Evolutionary conservation across 805 yeast genomes (phyloP).

Genomic region (Henningerozyma blattae): DNA sequence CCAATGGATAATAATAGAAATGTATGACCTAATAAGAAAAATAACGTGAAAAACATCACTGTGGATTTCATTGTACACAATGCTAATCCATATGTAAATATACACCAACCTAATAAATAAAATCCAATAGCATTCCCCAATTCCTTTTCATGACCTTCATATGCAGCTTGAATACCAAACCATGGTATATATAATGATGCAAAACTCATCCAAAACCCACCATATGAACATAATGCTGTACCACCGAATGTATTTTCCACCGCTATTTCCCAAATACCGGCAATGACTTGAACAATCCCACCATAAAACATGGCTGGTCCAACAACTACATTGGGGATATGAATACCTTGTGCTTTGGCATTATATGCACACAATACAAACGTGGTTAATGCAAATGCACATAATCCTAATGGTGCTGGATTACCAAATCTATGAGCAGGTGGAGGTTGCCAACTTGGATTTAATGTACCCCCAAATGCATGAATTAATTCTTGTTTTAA

Average conservation of each 20-base stretch:
- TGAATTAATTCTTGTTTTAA: conserved; percentile 42
- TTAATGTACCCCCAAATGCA: conserved; percentile 78
- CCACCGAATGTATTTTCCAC: conserved; percentile 59
- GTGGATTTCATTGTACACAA: conserved; percentile 53
- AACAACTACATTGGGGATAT: conserved; percentile 40
- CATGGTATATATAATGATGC: conserved; percentile 47
- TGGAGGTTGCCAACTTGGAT: conserved; percentile 53
- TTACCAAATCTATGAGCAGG: conserved; percentile 50
- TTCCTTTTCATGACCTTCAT: conserved; percentile 26
- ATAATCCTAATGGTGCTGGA: conserved; percentile 54
- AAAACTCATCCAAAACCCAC: conserved; percentile 60
- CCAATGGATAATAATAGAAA: conserved; percentile 44
- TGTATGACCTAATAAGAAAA: conserved; percentile 40
- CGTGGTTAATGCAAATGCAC: conserved; percentile 51
- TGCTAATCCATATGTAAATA: conserved; percentile 44
- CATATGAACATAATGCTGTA: conserved; percentile 48
- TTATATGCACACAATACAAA: conserved; percentile 46
- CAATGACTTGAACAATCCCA: conserved; percentile 45
- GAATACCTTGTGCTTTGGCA: conserved; percentile 41
- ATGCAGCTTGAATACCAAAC: conserved; percentile 50
- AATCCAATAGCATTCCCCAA: conserved; percentile 44
- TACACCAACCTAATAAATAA: conserved; percentile 50
- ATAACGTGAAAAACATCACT: conserved; percentile 46
- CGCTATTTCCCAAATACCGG: conserved; percentile 60
- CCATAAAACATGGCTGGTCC: conserved; percentile 53